Base-by-base conservation (phyloP, 768 basidiomycete genomes). In the Hydnomerulius pinastri region DNA sequence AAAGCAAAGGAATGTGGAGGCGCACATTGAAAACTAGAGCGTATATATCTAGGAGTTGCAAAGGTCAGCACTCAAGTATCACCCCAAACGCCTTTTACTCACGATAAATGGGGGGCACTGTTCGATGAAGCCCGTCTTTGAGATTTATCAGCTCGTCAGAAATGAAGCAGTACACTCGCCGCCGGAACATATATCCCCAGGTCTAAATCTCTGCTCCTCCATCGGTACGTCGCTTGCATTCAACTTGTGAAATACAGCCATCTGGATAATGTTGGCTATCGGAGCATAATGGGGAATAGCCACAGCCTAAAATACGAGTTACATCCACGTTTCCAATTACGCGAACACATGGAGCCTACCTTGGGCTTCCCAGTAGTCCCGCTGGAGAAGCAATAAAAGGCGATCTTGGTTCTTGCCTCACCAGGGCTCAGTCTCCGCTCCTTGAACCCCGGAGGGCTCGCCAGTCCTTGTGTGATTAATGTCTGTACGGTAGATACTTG, bases 341-440 rank as follows among this genome's bases (percentile, higher is more conserved):
- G 15, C 4, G 25, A 20, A 28, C 6, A 6, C 3, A 6, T 44
- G 18, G n/a, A 15, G n/a, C 46, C 13, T 43, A 79, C 81, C 76
- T 87, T 85, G 1, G 85, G 86, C 49, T 74, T 77, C 2, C 85
- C 86, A 4, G 85, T 88, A 0, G 86, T 88, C 11, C 83, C 83
- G 27, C 83, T 85, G 0, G 84, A 86, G 59, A 86, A 86, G 58
- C 76, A 79, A 29, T 86, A 65, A 52, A 86, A 80, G 0, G 86
- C 86, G 9, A 86, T 62, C 60, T 84, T 87, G n/a, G 77, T 83
- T 64, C 74, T 83, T 6, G 71, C 83, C 64, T 87, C 85, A 5
- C 82, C 83, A 0, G 73, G 72, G 4, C 54, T 59, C 33, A 87
- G 64, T 35, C 52, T 72, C 28, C 75, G 69, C 61, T 86, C 83